phyloP scores from a whole-genome alignment of 306 rosid species.

The Glycine tomentella region DNA sequence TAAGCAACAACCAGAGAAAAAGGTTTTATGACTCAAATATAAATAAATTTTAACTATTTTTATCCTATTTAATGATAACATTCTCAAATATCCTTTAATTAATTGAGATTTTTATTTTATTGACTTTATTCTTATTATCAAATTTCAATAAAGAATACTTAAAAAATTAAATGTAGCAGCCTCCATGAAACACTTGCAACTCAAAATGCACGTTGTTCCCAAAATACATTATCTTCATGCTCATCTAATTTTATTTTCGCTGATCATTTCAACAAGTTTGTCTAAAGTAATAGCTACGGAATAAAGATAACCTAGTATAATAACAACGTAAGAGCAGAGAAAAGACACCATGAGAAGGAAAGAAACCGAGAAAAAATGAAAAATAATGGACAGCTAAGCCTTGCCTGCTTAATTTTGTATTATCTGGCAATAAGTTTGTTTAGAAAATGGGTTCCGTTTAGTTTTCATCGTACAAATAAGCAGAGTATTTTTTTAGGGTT shows the following conservation, averaged over 20 bases:
- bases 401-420: slow-evolving; percentile 1
- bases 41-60: no score
- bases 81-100: no score
- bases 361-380: background rate
- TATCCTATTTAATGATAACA: no score
- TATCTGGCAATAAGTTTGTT: background rate
- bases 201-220: no score
- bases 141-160: no score
- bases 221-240: slow-evolving; percentile 43
- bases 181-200: no score
- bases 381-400: slow-evolving; percentile 30
- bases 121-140: no score
- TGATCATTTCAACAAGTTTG: background rate
- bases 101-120: no score
- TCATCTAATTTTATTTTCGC: slow-evolving; percentile 10
- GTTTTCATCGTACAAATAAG: background rate
- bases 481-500: no score
- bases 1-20: no score
- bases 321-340: slow-evolving; percentile 4
- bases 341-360: background rate
- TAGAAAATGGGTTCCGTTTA: slow-evolving; percentile 2
- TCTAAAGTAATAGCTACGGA: slow-evolving; percentile 4
- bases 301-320: background rate
- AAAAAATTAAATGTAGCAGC: no score
- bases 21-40: no score